These are phyloP conservation scores for Helotiales sp. DNA, from an alignment of 2,329 filamentous ascomycete genomes.

Conservation along the genomic window DNA sequence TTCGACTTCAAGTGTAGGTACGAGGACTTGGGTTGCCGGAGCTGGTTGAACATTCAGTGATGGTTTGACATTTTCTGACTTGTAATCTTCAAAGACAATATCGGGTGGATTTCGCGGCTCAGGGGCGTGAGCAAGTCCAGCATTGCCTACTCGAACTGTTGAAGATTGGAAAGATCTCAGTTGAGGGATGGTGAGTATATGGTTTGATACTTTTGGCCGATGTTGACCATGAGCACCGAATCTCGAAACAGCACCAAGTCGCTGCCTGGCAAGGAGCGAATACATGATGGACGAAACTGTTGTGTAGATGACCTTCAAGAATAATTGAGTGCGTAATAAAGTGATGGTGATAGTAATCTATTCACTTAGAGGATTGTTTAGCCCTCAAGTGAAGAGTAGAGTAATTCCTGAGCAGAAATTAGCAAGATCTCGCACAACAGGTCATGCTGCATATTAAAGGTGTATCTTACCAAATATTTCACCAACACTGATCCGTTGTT, in stretches of 20 bases:
- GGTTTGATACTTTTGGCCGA: neutral
- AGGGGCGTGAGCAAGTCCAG: slow-evolving; percentile 13
- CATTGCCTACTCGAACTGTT: neutral
- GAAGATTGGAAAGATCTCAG: slow-evolving; percentile 2
- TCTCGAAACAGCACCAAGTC: neutral
- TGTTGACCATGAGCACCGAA: neutral
- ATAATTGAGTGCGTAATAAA: neutral
- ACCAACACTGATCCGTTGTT: neutral
- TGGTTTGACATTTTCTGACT: neutral
- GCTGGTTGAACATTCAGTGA: neutral
- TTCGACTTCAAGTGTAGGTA: neutral
- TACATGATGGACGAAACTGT: neutral
- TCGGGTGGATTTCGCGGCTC: neutral
- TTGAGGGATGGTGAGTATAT: neutral
- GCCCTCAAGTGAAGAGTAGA: too few relatives aligned
- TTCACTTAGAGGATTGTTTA: too few relatives aligned
- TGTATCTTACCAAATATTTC: neutral
- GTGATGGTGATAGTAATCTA: neutral
- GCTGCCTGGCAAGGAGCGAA: neutral
- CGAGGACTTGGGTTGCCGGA: neutral
- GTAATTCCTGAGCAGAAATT: neutral
- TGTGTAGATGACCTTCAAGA: too few relatives aligned
- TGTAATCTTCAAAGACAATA: neutral
- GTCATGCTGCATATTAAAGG: neutral
- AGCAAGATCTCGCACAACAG: neutral